phyloP scores from a whole-genome alignment of 108 stramenopile species.

The Skeletonema costatum region DNA sequence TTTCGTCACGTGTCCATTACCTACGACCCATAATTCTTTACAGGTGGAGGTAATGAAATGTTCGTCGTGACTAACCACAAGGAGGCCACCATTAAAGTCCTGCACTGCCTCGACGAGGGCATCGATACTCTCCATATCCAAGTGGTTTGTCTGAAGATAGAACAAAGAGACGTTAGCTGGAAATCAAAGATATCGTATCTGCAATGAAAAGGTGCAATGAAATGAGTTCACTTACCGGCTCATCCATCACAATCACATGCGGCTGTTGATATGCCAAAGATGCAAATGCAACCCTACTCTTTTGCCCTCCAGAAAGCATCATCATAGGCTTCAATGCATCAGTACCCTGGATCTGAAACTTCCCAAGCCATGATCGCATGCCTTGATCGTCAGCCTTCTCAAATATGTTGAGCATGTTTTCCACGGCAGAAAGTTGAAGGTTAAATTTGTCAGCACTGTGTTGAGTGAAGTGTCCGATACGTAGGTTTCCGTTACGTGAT shows the following conservation, averaged over 20 bases:
- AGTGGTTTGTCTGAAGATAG: constrained; percentile 85
- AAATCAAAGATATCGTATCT: not conserved
- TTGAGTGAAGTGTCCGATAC: constrained; percentile 96
- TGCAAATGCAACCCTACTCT: constrained; percentile 96
- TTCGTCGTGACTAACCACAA: constrained; percentile 96
- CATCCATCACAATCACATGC: constrained; percentile 97
- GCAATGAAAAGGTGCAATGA: not conserved
- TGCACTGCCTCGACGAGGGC: constrained; percentile 93
- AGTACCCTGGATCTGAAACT: constrained; percentile 90
- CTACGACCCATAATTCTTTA: constrained; percentile 87
- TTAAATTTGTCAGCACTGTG: constrained; percentile 96
- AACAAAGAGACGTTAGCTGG: not conserved
- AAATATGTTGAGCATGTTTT: constrained; percentile 89
- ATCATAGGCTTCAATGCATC: constrained; percentile 95
- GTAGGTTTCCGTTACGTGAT: constrained; percentile 83
- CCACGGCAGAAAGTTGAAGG: constrained; percentile 79
- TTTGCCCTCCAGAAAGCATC: constrained; percentile 95
- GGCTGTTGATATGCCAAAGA: constrained; percentile 92
- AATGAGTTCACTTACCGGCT: constrained; percentile 20
- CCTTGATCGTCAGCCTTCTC: constrained; percentile 88
- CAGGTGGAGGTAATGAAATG: constrained; percentile 84
- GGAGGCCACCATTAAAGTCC: constrained; percentile 83
- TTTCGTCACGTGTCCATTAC: constrained; percentile 64
- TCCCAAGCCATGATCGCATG: constrained; percentile 89
- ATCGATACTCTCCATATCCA: constrained; percentile 97